These are phyloP conservation scores for Hsuehochloa calcarea DNA, from an alignment of 176 grass and related monocot species.

Conservation along the genomic window DNA sequence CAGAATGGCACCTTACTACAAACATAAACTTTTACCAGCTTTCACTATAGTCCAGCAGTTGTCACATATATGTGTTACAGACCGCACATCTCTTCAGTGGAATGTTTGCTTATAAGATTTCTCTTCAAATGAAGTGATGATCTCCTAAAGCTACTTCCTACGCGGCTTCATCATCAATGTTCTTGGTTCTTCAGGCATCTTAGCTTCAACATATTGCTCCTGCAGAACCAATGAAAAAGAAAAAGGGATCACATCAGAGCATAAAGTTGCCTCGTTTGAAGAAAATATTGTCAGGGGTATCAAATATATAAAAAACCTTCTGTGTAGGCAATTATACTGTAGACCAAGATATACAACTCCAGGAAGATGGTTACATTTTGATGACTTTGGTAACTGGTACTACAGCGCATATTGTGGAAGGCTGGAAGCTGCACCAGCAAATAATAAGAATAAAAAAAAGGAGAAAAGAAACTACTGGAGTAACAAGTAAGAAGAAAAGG, in stretches of 20 bases:
- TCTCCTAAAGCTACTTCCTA: constrained; percentile 44
- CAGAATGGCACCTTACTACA: too few species aligned
- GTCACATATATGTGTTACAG: neutral
- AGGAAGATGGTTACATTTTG: neutral
- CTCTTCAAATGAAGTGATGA: neutral
- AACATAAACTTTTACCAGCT: too few species aligned
- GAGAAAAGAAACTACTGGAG: neutral
- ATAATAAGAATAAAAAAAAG: neutral
- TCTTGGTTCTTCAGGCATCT: constrained; percentile 46
- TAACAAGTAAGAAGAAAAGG: neutral
- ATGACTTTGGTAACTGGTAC: neutral
- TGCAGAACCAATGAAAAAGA: constrained; percentile 1
- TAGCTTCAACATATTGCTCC: constrained; percentile 55
- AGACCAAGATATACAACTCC: neutral
- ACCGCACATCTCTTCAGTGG: neutral
- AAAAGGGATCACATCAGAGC: neutral
- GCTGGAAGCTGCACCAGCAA: neutral
- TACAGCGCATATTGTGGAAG: too few species aligned
- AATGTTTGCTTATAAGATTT: neutral
- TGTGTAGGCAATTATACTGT: neutral
- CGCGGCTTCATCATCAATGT: constrained; percentile 35
- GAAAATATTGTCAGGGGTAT: neutral
- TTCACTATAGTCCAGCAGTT: too few species aligned
- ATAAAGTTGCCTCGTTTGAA: neutral
- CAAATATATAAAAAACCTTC: neutral